Evolutionary conservation across 148 eudicot genomes (phyloP), one percentile per base, ranked within the genome.

Genomic region (Fallopia convolvulus): DNA sequence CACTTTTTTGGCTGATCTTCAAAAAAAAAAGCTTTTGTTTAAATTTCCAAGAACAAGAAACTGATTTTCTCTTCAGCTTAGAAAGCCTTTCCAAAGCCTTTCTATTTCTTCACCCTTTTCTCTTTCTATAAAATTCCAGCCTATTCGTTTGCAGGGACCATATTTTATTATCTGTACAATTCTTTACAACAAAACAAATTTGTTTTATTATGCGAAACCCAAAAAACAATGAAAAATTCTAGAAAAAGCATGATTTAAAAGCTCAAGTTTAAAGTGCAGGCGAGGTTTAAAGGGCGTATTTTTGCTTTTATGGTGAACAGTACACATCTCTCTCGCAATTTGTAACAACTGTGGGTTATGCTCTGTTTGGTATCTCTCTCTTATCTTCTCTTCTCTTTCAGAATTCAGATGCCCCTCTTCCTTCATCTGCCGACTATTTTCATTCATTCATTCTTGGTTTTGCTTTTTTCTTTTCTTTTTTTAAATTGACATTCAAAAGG

Each of bases 31-130:
- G 9, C 11, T 30, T 13, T 39, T 13, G 10, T 65, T 68, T 36
- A 68, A 12, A 68, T 68, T 68, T 68, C 72, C 72, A 68, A 68
- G 46, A 68, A 68, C 44, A 68, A 68, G 72, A 68, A 68, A 68
- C 72, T 68, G 21, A 30, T 32, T 14, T 65, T 18, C 10, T 11
- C 3, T 50, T 14, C 40, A 26, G 8, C 8, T 61, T 65, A 32
- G 6, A 65, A 65, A 65, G 70, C 70, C 65, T n/a, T 58, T 6
- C 10, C 32, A 52, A 52, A 52, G 3, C 56, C 56, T 20, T 52
- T 50, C 55, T 15, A 3, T 18, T 15, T 15, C 17, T 17, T 52
- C 65, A 7, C 12, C 3, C 36, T 14, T 63, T 3, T 32, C 40
- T 15, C 33, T 65, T 39, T 32, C 70, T 30, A 14, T 65, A 5